Base-by-base conservation (phyloP, 1,284 basidiomycete genomes). In the Mrakiaceae sp. region DNA sequence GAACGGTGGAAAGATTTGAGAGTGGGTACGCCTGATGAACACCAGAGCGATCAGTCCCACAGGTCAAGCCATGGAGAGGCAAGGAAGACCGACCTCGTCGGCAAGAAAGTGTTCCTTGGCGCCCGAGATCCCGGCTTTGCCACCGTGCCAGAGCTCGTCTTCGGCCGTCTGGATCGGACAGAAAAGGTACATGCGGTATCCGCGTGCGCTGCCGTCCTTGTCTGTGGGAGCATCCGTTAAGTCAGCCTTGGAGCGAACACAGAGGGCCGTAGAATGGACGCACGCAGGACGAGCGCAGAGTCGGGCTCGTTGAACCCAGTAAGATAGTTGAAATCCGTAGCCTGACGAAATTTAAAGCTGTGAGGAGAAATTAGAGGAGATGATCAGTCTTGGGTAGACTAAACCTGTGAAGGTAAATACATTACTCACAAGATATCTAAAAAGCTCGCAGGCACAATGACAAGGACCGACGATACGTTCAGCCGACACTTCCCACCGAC, bases 291-390 rank as follows among this genome's bases (percentile, higher is more conserved):
- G 42, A 97, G 79, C 0, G 90, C 92, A 11, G 93, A 84, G 67
- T 96, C 88, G 0, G 93, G 90, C 74, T 98, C 95, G 67, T 93
- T 85, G 72, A 96, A 96, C 5, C 96, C 95, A 0, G 94, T 94
- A 10, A 97, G 79, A 73, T 97, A 97, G 86, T 86, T 90, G 74
- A 95, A 92, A 76, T 95, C 87, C 54, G 91, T 94, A 0, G 85
- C 84, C 76, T 97, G 95, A 50, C 95, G 84, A 74, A 91, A 98
- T 74, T 93, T 93, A 81, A 97, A 97, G 75, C 92, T 95, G 69
- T 46, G 64, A 14, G 11, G 56, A 65, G 67, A 63, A 72, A 66
- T 12, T 11, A 39, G 44, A 10, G 12, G 4, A 51, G 11, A 12
- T 3, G 1, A 12, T 8, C 11, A 43, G 46, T 11, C 4, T n/a